Percentiles rank a stretch among this genome's conserved stretches.
phyloP scores from a whole-genome alignment of 202 grass and related monocot species.

The Setaria viridis region DNA sequence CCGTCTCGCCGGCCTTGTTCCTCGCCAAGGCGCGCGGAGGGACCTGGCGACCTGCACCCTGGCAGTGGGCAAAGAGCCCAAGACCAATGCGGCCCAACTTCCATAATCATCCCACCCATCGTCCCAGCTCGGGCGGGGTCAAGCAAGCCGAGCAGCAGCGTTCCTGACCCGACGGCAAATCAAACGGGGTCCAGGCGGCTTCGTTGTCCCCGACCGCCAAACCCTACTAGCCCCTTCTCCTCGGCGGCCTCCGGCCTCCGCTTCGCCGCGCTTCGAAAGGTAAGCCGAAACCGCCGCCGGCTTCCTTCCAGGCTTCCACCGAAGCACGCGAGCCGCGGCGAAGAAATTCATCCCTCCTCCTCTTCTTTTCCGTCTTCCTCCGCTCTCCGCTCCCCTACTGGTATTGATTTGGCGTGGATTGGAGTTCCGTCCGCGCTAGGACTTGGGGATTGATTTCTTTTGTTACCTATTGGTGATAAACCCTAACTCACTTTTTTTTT shows the following conservation, averaged over 20 bases:
- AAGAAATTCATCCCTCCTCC: neutral
- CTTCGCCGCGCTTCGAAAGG: neutral
- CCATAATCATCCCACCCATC: neutral
- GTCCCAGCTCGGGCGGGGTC: neutral
- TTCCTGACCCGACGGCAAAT: neutral
- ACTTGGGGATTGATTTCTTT: neutral
- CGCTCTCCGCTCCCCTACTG: neutral
- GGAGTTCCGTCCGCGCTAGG: neutral
- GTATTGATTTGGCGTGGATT: neutral
- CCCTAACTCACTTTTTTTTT: neutral
- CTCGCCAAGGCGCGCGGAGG: conserved; percentile 81
- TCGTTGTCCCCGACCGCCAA: conserved; percentile 12
- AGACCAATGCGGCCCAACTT: neutral
- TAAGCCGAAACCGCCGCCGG: conserved; percentile 6
- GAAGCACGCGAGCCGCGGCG: neutral
- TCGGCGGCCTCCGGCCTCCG: neutral
- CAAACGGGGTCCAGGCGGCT: conserved; percentile 10
- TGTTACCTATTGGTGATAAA: neutral
- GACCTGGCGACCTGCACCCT: conserved; percentile 65
- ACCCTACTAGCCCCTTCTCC: conserved; percentile 32
- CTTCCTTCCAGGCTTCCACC: neutral
- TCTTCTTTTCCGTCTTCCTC: neutral
- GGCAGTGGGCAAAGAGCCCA: conserved; percentile 29
- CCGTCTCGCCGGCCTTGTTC: conserved; percentile 74
- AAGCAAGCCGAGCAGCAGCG: neutral